Evolutionary conservation across 345 rosid genomes (phyloP), one percentile per base, ranked within the genome.

Genomic region (Moringa oleifera): DNA sequence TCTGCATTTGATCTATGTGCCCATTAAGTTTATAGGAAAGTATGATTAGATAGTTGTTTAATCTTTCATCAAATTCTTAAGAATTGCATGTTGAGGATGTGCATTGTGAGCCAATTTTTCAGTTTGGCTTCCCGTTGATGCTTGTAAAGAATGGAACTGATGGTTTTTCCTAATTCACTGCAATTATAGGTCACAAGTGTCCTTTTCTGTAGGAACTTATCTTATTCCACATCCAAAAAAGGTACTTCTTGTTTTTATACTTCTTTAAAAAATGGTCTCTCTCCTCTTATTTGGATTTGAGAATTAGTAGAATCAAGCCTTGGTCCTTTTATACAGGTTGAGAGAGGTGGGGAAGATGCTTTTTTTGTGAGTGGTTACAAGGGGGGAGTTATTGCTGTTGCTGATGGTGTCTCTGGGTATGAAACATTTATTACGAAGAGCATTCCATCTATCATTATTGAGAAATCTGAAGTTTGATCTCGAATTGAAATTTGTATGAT

Each of bases 391-490:
- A 70, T 89, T 53, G 94, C 98, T 63, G 84, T 87, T 69, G 97
- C 98, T 59, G 98, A 87, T 60, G 97, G 97, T 63, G 97, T 92
- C 68, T 92, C 98, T 19, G 84, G 98, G 96, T 89, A 75, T 28
- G 57, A 25, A 57, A 55, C 20, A 4, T 15, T 17, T 6, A 20
- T 16, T 45, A 41, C 10, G 37, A 55, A 0, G 20, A 0, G 6
- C 25, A 25, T 46, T 46, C 21, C 17, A 4, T 33, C 22, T 33
- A 33, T 25, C 36, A 4, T 7, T 41, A 4, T 41, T 41, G 13
- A 41, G 13, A 41, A 51, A 5, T 18, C 2, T 51, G 54, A 51
- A 51, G 54, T 18, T 51, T 51, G 54, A 33, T 33, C 54, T 62
- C 25, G 17, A 1, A 51, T 36, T 25, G 62, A 67, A 67, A 64